Base-by-base conservation (phyloP, 108 stramenopile species). In the Conticribra weissflogii region DNA sequence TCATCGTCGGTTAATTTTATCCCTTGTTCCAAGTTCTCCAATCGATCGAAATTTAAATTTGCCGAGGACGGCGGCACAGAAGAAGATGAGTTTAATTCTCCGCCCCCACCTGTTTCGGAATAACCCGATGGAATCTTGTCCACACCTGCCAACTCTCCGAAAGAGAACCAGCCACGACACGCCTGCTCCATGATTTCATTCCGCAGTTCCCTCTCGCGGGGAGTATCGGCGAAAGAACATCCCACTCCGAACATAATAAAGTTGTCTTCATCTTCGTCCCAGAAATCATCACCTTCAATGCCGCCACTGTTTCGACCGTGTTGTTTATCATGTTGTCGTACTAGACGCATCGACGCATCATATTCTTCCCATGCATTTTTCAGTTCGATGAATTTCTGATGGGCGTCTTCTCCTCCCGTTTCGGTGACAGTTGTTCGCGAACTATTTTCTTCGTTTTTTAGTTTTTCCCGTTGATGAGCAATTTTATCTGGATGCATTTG, bases 241-340 rank as follows among this genome's bases (percentile, higher is more conserved):
- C 93, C 93, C 18, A 94, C 93, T 3, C 90, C 93, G 68, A 94
- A 94, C 67, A 88, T 52, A 18, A 88, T 94, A 65, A 94, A 94
- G 48, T 85, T 84, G 24, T 76, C 66, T 1, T 53, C 82, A 24
- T 72, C 66, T 18, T 59, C 59, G 17, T 63, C 45, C 22, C 19
- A 16, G 5, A 17, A 47, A 4, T n/a, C 33, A 3, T n/a, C 50
- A 18, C 33, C 53, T 18, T 24, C 19, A 48, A 30, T 22, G 53
- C 16, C 29, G 33, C 23, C 51, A 66, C 63, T 62, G 56, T 72
- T 76, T 59, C 0, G 54, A 21, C 64, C 71, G 79, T 16, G 71
- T 59, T 58, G 15, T 22, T 48, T 50, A 21, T 18, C 36, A 28
- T 25, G 1, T 29, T 50, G 28, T 23, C 22, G 19, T 66, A 5